Percentiles rank a stretch among this genome's conserved stretches.
Conservation (phyloP, 2,329 filamentous ascomycete genomes). For the Ceratocystis destructans region DNA sequence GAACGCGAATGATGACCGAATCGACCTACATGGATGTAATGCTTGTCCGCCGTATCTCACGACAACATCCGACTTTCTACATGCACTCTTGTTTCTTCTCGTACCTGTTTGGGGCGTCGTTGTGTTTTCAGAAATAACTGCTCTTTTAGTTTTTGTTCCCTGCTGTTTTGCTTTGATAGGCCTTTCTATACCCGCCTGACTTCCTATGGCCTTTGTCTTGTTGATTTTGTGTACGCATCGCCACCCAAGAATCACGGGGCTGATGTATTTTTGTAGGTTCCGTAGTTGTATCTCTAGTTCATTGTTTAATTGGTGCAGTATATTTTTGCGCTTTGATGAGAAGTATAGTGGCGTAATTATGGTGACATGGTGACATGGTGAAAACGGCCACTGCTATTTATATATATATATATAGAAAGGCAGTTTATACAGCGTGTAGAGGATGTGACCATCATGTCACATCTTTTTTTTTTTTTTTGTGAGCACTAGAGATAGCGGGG, state of each 20-base stretch:
- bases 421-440: too few relatives aligned
- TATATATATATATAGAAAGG: too few relatives aligned
- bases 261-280: too few relatives aligned
- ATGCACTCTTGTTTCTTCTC: neutral
- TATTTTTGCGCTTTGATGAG: neutral
- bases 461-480: too few relatives aligned
- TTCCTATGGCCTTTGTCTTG: neutral
- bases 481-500: too few relatives aligned
- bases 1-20: neutral
- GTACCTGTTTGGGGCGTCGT: neutral
- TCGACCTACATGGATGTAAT: neutral
- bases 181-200: neutral
- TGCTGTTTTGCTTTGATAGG: neutral
- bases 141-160: neutral
- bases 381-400: too few relatives aligned
- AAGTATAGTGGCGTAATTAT: neutral
- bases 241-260: neutral
- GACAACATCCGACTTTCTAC: neutral
- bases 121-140: neutral
- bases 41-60: neutral
- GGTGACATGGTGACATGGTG: too few relatives aligned
- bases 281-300: neutral
- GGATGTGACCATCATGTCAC: too few relatives aligned
- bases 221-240: neutral
- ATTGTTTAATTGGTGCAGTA: neutral